phyloP scores from a whole-genome alignment of 441 rosid species.

The Manihot esculenta region DNA sequence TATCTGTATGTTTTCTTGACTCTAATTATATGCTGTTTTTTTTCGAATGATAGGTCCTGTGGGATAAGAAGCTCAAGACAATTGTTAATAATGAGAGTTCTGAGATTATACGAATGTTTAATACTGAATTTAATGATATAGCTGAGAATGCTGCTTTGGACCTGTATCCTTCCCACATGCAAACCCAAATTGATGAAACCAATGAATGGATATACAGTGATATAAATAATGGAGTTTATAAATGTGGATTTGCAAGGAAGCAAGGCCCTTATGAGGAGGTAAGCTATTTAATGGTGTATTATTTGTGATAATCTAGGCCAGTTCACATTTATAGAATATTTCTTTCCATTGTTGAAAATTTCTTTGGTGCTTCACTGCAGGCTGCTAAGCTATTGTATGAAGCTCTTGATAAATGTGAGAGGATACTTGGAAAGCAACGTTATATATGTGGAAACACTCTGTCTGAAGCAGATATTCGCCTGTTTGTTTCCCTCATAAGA shows the following conservation, averaged over 20 bases:
- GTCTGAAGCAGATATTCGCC: slow-evolving; percentile 73
- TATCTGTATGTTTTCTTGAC: slow-evolving; percentile 6
- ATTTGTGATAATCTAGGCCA: neutral
- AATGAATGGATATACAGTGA: slow-evolving; percentile 73
- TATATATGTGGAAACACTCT: slow-evolving; percentile 65
- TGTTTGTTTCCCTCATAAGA: slow-evolving; percentile 87
- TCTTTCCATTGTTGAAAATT: neutral
- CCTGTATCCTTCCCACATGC: slow-evolving; percentile 62
- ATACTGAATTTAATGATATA: slow-evolving; percentile 72
- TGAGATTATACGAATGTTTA: slow-evolving; percentile 76
- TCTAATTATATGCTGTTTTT: slow-evolving; percentile 6
- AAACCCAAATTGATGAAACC: slow-evolving; percentile 52
- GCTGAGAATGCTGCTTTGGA: slow-evolving; percentile 70
- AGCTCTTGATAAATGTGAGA: slow-evolving; percentile 80
- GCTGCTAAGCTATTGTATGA: slow-evolving; percentile 64
- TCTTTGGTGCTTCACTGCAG: slow-evolving; percentile 33
- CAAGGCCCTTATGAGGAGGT: slow-evolving; percentile 91
- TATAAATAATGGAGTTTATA: slow-evolving; percentile 84
- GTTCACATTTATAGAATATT: slow-evolving; percentile 1
- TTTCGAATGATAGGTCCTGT: slow-evolving; percentile 51
- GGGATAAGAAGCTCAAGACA: slow-evolving; percentile 94
- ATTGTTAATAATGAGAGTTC: slow-evolving; percentile 81
- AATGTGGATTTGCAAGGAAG: slow-evolving; percentile 83
- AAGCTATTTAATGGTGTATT: slow-evolving; percentile 14
- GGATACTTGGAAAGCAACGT: slow-evolving; percentile 65